Evolutionary conservation across 1,139 yeast species (phyloP).

Genomic region (Diutina ranongensis): DNA sequence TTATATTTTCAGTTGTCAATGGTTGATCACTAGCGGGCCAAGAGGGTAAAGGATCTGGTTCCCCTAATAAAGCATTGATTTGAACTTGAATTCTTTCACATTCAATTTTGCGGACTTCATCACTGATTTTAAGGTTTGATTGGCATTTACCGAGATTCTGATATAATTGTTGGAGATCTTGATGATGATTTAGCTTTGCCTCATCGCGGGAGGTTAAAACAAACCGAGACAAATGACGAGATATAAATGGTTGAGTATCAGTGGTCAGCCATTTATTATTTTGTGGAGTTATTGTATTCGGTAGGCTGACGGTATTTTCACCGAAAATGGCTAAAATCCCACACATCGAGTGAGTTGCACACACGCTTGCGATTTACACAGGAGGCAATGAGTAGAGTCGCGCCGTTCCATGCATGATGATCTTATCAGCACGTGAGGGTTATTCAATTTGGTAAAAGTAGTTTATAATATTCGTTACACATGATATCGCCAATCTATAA

Average conservation of each 20-base stretch:
- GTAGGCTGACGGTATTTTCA: background rate
- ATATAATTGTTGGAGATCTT: background rate
- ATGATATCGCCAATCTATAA: background rate
- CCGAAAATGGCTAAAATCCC: slow-evolving; percentile 2
- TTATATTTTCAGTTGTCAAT: background rate
- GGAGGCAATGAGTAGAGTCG: no score
- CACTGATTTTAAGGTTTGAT: background rate
- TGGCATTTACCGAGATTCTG: no score
- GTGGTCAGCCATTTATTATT: background rate
- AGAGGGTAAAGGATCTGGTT: background rate
- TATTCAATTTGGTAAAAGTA: no score
- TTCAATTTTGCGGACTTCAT: background rate
- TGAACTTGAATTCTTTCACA: background rate
- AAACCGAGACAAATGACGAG: background rate
- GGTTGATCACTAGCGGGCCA: background rate
- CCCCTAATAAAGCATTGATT: background rate
- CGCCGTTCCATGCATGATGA: no score
- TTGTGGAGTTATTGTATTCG: background rate
- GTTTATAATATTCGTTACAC: background rate
- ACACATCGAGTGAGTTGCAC: background rate
- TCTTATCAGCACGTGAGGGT: background rate
- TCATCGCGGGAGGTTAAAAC: background rate
- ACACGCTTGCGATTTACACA: background rate
- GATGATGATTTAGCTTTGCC: background rate
- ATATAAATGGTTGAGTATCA: background rate